Conservation (phyloP, 495 filamentous ascomycete species). For the Penicillium coffeae region DNA sequence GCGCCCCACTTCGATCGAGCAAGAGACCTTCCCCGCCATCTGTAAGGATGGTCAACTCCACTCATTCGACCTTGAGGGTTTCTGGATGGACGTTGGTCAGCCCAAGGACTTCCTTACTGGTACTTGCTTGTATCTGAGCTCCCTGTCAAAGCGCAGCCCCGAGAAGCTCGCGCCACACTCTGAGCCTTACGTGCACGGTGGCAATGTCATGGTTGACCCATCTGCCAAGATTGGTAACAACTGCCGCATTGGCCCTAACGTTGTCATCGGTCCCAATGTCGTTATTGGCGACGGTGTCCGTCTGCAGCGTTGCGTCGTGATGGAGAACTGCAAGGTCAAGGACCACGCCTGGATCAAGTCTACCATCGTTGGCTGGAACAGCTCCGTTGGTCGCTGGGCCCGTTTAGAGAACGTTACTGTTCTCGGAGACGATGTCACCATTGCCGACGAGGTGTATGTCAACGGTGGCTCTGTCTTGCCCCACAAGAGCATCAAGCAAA, state of each 20-base stretch:
- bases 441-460: constrained; percentile 97
- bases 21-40: constrained; percentile 98
- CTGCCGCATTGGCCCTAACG: constrained; percentile 97
- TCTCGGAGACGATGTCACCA: constrained; percentile 97
- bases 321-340: constrained; percentile 89
- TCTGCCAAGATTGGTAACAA: constrained; percentile 96
- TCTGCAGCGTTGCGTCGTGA: constrained; percentile 87
- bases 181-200: constrained; percentile 83
- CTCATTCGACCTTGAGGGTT: constrained; percentile 97
- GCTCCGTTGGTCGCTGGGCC: constrained; percentile 91
- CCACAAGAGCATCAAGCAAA: constrained; percentile 98
- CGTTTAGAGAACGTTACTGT: constrained; percentile 96
- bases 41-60: constrained; percentile 87
- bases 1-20: constrained; percentile 98
- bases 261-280: constrained; percentile 93
- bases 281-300: constrained; percentile 93
- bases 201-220: constrained; percentile 95
- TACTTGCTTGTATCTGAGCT: constrained; percentile 94
- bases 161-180: constrained; percentile 74
- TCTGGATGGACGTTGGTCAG: constrained; percentile 99
- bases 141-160: constrained; percentile 85
- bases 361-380: constrained; percentile 99
- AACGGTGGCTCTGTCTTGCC: constrained; percentile 95
- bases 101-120: constrained; percentile 98
- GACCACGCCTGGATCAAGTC: constrained; percentile 99